Evolutionary conservation across 2,329 filamentous ascomycete species (phyloP), one percentile per base, ranked within the genome.

Genomic region (Diaporthe aspalathi): DNA sequence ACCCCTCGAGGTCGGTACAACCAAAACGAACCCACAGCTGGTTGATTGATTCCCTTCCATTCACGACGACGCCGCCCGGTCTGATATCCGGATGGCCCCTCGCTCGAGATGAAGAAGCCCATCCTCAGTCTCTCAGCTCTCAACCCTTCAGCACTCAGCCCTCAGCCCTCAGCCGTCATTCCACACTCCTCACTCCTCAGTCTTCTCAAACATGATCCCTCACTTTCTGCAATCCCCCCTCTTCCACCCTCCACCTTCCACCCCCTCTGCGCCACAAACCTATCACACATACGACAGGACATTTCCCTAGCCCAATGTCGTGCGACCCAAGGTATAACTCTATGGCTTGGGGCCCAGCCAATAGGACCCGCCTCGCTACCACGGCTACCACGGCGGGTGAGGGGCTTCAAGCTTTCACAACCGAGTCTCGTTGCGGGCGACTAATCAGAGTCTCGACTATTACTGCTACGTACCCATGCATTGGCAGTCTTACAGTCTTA

Each of bases 401-500:
- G 53, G 66, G 65, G 66, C 56, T 56, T 57, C 54, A 57, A 49
- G 47, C 52, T 56, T 40, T 60, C 40, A 68, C 40, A 43, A n/a
- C 66, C 22, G 60, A 60, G 43, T 57, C 53, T 16, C 40, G 7
- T 56, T 22, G 45, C 54, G 27, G 53, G 53, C 63, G 63, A 49
- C 63, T 67, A 65, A 65, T 50, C 35, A 38, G 32, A 16, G 17
- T 50, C 29, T 65, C 45, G 60, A 50, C 60, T 24, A 50, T 45
- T 38, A n/a, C 43, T 50, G 60, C 60, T 65, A 65, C 45, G 45
- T 50, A 65, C 60, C 60, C 60, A 65, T 65, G 60, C 45, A 40
- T 50, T 50, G 60, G 60, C 60, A 50, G 43, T 65, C 60, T 65
- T 38, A 65, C 60, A 50, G 43, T 65, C 60, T 65, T 38, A 65